Conservation (phyloP, 129 eudicot genomes). For the Daucus carota region DH1_v3.0 NC_030389.2:1886501-1887000, state of each 20-base stretch:
- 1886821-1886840: neutral
- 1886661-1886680: too few relatives aligned
- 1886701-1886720: too few relatives aligned
- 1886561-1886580: too few relatives aligned
- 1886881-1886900: neutral
- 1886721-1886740: neutral
- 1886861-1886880: neutral
- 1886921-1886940: constrained; percentile 33
- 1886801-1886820: constrained; percentile 86
- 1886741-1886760: constrained; percentile 27
- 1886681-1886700: too few relatives aligned
- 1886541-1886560: too few relatives aligned
- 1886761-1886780: constrained; percentile 85
- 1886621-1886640: too few relatives aligned
- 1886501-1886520: too few relatives aligned
- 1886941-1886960: constrained; percentile 85
- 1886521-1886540: too few relatives aligned
- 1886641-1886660: too few relatives aligned
- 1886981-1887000: constrained; percentile 89
- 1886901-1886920: neutral
- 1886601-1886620: too few relatives aligned
- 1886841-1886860: neutral
- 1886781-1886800: constrained; percentile 78
- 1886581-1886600: too few relatives aligned
- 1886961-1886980: constrained; percentile 77